Evolutionary conservation across 2,329 filamentous ascomycete genomes (phyloP), one percentile per base, ranked within the genome.

Genomic region (Xylariaceae sp.): DNA sequence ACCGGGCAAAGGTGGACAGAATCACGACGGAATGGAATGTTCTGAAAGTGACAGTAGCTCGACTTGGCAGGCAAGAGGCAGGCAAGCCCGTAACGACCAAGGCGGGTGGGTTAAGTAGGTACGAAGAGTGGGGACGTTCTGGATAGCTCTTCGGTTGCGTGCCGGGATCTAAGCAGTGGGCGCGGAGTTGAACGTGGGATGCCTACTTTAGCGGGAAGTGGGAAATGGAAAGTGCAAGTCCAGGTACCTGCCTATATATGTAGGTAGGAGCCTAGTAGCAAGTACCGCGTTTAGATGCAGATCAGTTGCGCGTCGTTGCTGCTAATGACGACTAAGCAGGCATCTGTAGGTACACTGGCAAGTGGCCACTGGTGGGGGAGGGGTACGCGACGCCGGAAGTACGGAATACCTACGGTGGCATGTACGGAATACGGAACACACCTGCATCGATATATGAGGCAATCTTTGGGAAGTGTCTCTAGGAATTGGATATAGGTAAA

Each of bases 251-350:
- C 23, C 23, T 4, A 30, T 30, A 5, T 30, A 30, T 30, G 23
- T 30, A 30, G 23, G 23, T 30, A 30, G 23, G 23, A 30, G 5
- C 23, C 5, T 30, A 45, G 45, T 48, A 17, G 23, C 23, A 30
- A 30, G 23, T 30, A 30, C 23, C 23, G 23, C 23, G 23, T 23
- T 51, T 51, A 23, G 49, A 23, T 51, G 49, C 49, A 51, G 49
- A 51, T 51, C 49, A 51, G 49, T 51, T 51, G 23, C 49, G 23
- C 49, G 49, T 51, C 23, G 49, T 51, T 50, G 49, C 49, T 51
- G 11, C 47, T 49, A 13, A n/a, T 51, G 17, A 23, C 47, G 10
- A 45, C 42, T 45, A 45, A 30, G 23, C 23, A 30, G 23, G 23
- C 23, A 30, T 30, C 23, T 30, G 23, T 30, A 30, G 23, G 23